phyloP scores from a whole-genome alignment of 192 early-diverging fungal genomes.

The Bifiguratus adelaidae region DNA sequence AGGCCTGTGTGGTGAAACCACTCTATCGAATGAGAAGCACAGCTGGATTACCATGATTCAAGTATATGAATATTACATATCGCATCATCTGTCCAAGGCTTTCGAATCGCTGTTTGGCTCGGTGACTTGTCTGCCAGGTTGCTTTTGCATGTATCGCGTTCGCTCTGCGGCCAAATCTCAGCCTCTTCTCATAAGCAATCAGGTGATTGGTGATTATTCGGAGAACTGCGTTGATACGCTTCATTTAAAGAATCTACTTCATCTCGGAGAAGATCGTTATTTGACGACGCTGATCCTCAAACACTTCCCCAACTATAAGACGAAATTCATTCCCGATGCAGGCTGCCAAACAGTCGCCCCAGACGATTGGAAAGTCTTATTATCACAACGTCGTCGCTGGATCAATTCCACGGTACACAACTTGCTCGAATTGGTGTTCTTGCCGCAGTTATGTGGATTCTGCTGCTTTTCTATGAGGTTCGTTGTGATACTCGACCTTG shows the following conservation, averaged over 20 bases:
- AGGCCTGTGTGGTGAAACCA: constrained; percentile 93
- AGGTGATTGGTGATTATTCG: constrained; percentile 86
- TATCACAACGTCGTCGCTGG: constrained; percentile 98
- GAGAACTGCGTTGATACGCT: constrained; percentile 91
- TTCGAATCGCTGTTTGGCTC: constrained; percentile 95
- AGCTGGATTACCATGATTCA: constrained; percentile 98
- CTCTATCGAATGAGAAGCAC: constrained; percentile 82
- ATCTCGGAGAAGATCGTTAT: constrained; percentile 97
- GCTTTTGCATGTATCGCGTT: constrained; percentile 98
- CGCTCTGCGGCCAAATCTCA: constrained; percentile 78
- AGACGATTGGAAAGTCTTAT: constrained; percentile 81
- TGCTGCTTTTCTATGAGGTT: constrained; percentile 96
- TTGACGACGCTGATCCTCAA: constrained; percentile 88
- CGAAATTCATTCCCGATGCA: constrained; percentile 85
- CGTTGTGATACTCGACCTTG: constrained; percentile 88
- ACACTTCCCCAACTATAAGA: constrained; percentile 93
- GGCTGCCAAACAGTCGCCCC: constrained; percentile 89
- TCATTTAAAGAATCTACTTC: constrained; percentile 97
- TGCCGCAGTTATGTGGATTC: constrained; percentile 93
- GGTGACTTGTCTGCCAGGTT: constrained; percentile 95
- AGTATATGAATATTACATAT: constrained; percentile 97
- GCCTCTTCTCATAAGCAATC: constrained; percentile 80
- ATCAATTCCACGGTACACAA: constrained; percentile 99
- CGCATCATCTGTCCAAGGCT: constrained; percentile 90
- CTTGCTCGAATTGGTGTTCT: constrained; percentile 81